Conservation (phyloP, 2,329 filamentous ascomycete species). For the Bipolaris cookei region DNA sequence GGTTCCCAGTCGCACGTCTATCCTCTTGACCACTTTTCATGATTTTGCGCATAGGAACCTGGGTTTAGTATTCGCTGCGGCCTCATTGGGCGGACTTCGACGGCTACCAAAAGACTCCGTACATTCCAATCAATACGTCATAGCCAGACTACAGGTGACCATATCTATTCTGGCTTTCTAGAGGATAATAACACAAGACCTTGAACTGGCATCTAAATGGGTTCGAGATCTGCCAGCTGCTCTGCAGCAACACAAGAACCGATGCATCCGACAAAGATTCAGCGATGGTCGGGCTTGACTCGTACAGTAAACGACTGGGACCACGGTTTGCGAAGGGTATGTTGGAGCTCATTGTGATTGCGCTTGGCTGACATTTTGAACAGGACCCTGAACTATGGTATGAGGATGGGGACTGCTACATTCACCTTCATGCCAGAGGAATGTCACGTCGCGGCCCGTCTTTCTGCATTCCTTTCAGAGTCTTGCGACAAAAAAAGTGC, state of each 20-base stretch:
- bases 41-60: background rate
- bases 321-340: slow-evolving; percentile 52
- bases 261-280: slow-evolving; percentile 35
- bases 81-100: slow-evolving; percentile 3
- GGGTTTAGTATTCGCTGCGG: slow-evolving; percentile 7
- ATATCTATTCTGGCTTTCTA: slow-evolving; percentile 3
- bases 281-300: slow-evolving; percentile 45
- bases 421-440: slow-evolving; percentile 71
- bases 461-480: slow-evolving; percentile 68
- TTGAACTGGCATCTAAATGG: slow-evolving; percentile 1
- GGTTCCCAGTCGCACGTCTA: slow-evolving; percentile 29
- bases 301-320: slow-evolving; percentile 52
- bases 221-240: slow-evolving; percentile 29
- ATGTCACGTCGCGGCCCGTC: slow-evolving; percentile 70
- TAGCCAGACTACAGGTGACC: slow-evolving; percentile 10
- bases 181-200: background rate
- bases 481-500: slow-evolving; percentile 65
- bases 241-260: slow-evolving; percentile 23
- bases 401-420: slow-evolving; percentile 69
- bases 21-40: slow-evolving; percentile 6
- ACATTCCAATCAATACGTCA: slow-evolving; percentile 10
- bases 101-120: slow-evolving; percentile 4
- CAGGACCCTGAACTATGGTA: slow-evolving; percentile 80
- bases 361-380: slow-evolving; percentile 8
- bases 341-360: slow-evolving; percentile 15